Evolutionary conservation across 495 filamentous ascomycete species (phyloP).

Genomic region (Xylaria acuta): DNA sequence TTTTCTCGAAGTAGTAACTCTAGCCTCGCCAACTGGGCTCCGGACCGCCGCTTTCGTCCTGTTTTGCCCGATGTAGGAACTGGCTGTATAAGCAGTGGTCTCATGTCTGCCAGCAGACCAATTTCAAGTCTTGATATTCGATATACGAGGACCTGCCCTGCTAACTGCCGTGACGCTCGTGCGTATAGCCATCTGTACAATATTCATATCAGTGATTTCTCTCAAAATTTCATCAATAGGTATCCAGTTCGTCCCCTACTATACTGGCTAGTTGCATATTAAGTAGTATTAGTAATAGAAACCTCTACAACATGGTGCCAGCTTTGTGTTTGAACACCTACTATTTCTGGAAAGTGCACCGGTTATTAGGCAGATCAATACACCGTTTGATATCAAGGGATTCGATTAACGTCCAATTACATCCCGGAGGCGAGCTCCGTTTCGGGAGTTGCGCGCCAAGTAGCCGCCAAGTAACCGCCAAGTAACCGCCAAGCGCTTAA

Average conservation of each 20-base stretch:
- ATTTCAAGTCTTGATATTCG: not conserved
- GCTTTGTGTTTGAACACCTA: not conserved
- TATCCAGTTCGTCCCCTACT: not conserved
- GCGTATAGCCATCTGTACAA: not conserved
- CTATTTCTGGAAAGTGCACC: slow-evolving; percentile 3
- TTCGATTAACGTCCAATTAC: slow-evolving; percentile 1
- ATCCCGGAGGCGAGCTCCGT: not conserved
- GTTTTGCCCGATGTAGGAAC: not conserved
- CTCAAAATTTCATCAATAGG: no score
- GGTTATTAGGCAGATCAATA: not conserved
- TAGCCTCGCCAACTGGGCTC: not conserved
- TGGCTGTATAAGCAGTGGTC: not conserved
- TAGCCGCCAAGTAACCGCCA: slow-evolving; percentile 6
- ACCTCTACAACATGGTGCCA: not conserved
- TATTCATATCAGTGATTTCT: not conserved
- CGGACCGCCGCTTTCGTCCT: not conserved
- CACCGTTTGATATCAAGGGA: not conserved
- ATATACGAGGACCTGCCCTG: not conserved
- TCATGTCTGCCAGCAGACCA: not conserved
- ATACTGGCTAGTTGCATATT: not conserved
- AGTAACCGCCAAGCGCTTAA: slow-evolving; percentile 10
- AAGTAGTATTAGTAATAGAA: not conserved
- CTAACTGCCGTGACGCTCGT: not conserved
- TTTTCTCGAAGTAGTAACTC: not conserved
- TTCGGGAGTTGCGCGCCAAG: slow-evolving; percentile 23